Conservation (phyloP, 2,329 filamentous ascomycete genomes). For the Pseudogymnoascus sp. region DNA sequence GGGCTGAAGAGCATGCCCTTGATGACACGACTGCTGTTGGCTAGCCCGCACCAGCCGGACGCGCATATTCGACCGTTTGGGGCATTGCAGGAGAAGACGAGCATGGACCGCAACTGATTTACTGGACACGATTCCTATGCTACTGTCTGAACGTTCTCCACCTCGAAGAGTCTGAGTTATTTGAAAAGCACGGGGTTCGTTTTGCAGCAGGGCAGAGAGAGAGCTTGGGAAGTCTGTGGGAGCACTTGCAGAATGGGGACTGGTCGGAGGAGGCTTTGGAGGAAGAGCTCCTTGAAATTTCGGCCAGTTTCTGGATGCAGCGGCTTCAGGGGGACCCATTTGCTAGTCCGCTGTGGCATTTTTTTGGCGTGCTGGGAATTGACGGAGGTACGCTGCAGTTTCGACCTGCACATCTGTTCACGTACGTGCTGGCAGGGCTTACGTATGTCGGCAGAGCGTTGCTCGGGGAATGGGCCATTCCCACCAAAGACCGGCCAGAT, state of each 20-base stretch:
- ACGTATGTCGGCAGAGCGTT: too few relatives aligned
- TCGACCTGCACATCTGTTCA: too few relatives aligned
- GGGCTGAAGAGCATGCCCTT: background rate
- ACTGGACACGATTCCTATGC: background rate
- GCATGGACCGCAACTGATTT: background rate
- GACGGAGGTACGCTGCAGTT: too few relatives aligned
- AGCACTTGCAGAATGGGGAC: background rate
- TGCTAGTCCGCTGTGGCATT: background rate
- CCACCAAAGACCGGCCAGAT: too few relatives aligned
- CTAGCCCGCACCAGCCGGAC: background rate
- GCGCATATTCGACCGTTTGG: background rate
- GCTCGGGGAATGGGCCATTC: too few relatives aligned
- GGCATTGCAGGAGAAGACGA: background rate
- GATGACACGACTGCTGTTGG: background rate
- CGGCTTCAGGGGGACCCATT: background rate
- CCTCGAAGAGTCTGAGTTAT: background rate
- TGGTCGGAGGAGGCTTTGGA: background rate
- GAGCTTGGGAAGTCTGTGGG: background rate
- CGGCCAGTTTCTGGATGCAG: slow-evolving; percentile 7
- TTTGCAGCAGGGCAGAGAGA: background rate
- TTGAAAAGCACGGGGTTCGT: background rate
- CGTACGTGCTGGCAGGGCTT: too few relatives aligned
- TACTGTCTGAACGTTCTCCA: background rate
- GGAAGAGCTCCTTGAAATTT: background rate
- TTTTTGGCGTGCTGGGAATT: too few relatives aligned